Evolutionary conservation across 148 eudicot genomes (phyloP).

Genomic region (Mesembryanthemum crystallinum): DNA sequence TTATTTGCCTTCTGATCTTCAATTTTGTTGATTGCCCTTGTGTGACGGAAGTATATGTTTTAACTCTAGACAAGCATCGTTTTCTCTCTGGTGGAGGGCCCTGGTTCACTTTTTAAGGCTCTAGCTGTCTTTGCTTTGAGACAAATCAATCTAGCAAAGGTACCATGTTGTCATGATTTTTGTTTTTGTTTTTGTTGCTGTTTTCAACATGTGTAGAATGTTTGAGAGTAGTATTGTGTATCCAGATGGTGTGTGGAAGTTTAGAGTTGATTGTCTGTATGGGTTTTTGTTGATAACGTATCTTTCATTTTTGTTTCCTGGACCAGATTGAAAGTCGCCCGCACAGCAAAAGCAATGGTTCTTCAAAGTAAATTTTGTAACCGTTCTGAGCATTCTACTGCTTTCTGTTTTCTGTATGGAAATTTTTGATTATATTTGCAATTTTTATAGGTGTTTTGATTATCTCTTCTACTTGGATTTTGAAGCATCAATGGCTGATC

Average conservation of each 20-base stretch:
- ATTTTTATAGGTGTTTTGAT: constrained; percentile 47
- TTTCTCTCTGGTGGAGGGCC: constrained; percentile 52
- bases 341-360: constrained; percentile 33
- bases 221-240: background rate
- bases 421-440: background rate
- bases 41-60: background rate
- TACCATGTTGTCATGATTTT: background rate
- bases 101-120: constrained; percentile 52
- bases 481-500: constrained; percentile 74
- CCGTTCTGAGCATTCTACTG: background rate
- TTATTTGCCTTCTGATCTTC: background rate
- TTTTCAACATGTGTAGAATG: background rate
- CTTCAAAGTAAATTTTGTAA: constrained; percentile 28
- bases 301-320: background rate
- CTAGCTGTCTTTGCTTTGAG: constrained; percentile 51
- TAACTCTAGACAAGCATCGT: constrained; percentile 48
- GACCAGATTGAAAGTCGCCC: constrained; percentile 54
- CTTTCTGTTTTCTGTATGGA: background rate
- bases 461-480: constrained; percentile 63
- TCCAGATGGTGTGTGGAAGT: background rate
- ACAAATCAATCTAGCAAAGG: constrained; percentile 46
- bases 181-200: background rate
- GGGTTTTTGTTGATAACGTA: background rate
- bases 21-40: background rate
- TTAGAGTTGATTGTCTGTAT: background rate